Evolutionary conservation across 306 rosid genomes (phyloP).

Genomic region (Lathyrus sativus): DNA sequence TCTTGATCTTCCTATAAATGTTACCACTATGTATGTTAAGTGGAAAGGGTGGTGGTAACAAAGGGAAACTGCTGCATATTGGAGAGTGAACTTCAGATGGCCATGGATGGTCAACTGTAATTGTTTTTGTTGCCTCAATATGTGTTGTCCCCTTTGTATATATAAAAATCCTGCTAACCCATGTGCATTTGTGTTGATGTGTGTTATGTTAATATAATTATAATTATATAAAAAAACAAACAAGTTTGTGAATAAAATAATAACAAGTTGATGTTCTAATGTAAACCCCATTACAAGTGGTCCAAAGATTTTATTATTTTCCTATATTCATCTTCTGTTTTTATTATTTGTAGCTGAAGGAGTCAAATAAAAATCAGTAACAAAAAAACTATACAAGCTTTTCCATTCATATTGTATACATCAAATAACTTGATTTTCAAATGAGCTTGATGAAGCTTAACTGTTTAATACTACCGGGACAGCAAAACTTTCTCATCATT

Average conservation of each 20-base stretch:
- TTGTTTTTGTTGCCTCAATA: background rate
- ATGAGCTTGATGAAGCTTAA: background rate
- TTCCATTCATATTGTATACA: background rate
- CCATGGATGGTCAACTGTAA: background rate
- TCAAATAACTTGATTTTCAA: background rate
- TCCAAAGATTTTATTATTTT: background rate
- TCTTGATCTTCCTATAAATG: slow-evolving; percentile 4
- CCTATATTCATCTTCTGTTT: background rate
- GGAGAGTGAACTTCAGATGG: slow-evolving; percentile 4
- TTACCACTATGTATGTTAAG: background rate
- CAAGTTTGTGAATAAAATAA: background rate
- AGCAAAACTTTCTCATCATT: slow-evolving; percentile 50
- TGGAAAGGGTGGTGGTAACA: background rate
- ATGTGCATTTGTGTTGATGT: background rate
- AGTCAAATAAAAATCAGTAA: background rate
- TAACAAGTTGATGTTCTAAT: background rate
- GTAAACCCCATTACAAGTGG: background rate
- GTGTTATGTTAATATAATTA: slow-evolving; percentile 2
- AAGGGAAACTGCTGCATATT: slow-evolving; percentile 3
- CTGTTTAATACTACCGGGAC: slow-evolving; percentile 31
- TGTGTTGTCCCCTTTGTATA: background rate
- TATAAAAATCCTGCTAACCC: background rate
- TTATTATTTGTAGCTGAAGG: background rate
- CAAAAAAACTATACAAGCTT: background rate
- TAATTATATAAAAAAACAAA: background rate